Percentiles rank a stretch among this genome's conserved stretches.
Conservation (phyloP, 2,329 filamentous ascomycete genomes). For the Aureobasidium subglaciale region DNA sequence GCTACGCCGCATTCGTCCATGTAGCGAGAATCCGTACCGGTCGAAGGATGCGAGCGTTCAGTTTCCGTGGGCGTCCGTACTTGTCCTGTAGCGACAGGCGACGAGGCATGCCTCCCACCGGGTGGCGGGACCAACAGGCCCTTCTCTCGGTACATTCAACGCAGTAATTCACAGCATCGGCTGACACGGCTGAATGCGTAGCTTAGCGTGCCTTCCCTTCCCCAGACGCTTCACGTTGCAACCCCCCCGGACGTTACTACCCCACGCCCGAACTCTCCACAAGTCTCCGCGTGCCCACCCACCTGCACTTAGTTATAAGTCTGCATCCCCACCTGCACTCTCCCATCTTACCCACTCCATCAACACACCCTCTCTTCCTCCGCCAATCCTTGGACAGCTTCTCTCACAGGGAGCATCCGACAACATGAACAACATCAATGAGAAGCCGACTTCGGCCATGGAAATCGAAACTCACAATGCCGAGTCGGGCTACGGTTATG, state of each 20-base stretch:
- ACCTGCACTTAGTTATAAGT: constrained; percentile 1
- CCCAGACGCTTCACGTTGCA: not conserved
- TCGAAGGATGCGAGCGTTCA: not conserved
- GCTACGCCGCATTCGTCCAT: not conserved
- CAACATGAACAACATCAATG: not conserved
- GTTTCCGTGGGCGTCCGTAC: not conserved
- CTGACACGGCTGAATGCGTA: constrained; percentile 9
- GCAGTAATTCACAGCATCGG: not conserved
- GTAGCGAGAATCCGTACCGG: not conserved
- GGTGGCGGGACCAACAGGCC: not conserved
- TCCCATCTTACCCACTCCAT: not conserved
- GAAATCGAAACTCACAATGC: not conserved
- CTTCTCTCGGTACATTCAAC: not conserved
- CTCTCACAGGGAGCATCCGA: not conserved
- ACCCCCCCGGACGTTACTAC: constrained; percentile 5
- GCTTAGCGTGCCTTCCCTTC: not conserved
- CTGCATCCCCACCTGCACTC: not conserved
- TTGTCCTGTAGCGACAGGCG: not conserved
- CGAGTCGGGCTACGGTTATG: not conserved
- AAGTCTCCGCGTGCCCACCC: not conserved
- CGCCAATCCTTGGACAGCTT: not conserved
- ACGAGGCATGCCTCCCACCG: not conserved
- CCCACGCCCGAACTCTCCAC: constrained; percentile 4
- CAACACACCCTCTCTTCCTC: not conserved
- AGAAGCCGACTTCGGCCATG: constrained; percentile 2